Evolutionary conservation across 176 grass and related monocot genomes (phyloP).

Genomic region (Guadua angustifolia): DNA sequence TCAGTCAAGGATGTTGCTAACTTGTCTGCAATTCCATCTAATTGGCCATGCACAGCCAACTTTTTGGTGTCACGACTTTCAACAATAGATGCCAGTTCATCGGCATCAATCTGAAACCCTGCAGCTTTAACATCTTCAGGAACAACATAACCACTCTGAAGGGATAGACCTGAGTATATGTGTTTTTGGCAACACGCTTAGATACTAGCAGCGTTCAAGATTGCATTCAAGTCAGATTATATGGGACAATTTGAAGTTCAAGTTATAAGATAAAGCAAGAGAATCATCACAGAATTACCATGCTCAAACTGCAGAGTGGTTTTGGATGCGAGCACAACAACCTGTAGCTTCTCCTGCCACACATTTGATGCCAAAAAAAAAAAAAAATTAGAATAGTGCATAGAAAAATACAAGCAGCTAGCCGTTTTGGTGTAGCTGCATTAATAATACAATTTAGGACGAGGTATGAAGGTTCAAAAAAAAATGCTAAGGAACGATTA

Average conservation of each 20-base stretch:
- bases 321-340: constrained; percentile 58
- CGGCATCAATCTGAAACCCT: constrained; percentile 58
- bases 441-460: neutral
- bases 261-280: constrained; percentile 17
- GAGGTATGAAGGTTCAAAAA: neutral
- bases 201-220: constrained; percentile 33
- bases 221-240: constrained; percentile 21
- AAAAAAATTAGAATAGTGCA: no score
- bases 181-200: constrained; percentile 43
- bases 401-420: no score
- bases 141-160: constrained; percentile 47
- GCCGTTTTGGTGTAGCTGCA: neutral
- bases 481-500: neutral
- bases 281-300: constrained; percentile 46
- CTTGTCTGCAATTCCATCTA: constrained; percentile 56
- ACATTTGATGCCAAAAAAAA: neutral
- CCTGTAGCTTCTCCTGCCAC: constrained; percentile 66
- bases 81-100: constrained; percentile 62
- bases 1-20: constrained; percentile 50
- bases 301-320: constrained; percentile 60
- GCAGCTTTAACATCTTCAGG: constrained; percentile 53
- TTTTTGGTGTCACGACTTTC: constrained; percentile 54
- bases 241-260: constrained; percentile 16
- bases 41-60: constrained; percentile 34
- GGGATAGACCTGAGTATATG: constrained; percentile 54